These are phyloP conservation scores for Epichloe elymi DNA, from an alignment of 2,329 filamentous ascomycete species.

Conservation along the genomic window DNA sequence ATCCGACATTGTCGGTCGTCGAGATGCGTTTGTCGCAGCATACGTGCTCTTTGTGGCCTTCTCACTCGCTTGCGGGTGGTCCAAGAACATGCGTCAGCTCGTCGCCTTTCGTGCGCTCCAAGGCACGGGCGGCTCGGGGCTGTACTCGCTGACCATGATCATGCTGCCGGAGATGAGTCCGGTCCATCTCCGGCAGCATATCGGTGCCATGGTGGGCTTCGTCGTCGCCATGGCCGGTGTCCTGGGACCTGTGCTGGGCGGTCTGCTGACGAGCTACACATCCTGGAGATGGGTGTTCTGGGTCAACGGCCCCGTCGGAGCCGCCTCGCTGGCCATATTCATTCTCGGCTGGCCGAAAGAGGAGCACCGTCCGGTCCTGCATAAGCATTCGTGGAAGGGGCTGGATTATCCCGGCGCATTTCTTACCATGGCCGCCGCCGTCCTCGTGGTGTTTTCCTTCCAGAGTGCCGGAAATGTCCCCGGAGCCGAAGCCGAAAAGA, in stretches of 20 bases:
- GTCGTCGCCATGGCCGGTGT: conserved; percentile 35
- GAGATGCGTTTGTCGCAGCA: conserved; percentile 34
- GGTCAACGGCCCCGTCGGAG: conserved; percentile 43
- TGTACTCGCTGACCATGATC: conserved; percentile 45
- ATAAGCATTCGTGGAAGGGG: conserved; percentile 31
- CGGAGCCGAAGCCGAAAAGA: not conserved
- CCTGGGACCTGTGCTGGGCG: conserved; percentile 38
- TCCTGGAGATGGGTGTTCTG: conserved; percentile 45
- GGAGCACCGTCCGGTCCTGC: conserved; percentile 23
- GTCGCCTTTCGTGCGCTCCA: conserved; percentile 36
- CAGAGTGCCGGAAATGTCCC: conserved; percentile 30
- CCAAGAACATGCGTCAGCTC: conserved; percentile 25
- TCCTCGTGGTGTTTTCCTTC: conserved; percentile 44
- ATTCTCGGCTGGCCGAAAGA: conserved; percentile 35
- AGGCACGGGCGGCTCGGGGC: conserved; percentile 35
- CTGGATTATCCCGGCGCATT: conserved; percentile 41
- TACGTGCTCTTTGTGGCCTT: conserved; percentile 42
- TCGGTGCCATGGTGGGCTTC: conserved; percentile 35
- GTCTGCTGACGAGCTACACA: conserved; percentile 33
- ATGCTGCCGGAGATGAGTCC: conserved; percentile 39
- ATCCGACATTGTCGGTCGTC: conserved; percentile 41
- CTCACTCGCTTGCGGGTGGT: conserved; percentile 38
- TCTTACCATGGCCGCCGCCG: conserved; percentile 38
- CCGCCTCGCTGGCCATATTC: conserved; percentile 32
- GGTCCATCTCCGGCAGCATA: conserved; percentile 23